Evolutionary conservation across 495 filamentous ascomycete species (phyloP).

Genomic region (Chaetomium cochliodes): DNA sequence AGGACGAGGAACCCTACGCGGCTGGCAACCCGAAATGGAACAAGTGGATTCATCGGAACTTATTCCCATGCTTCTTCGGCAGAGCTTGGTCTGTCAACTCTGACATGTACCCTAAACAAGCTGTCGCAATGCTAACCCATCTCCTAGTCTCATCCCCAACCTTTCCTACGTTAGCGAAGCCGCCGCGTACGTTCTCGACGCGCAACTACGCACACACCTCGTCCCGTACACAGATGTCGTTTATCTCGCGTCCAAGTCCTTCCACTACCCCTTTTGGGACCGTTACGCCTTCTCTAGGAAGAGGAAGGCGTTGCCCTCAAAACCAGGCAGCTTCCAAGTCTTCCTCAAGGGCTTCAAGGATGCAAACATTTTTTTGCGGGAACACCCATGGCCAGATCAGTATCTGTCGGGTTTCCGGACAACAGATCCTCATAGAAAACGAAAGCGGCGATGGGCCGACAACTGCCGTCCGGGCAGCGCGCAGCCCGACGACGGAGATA

Average conservation of each 20-base stretch:
- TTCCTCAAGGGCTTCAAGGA: conserved; percentile 97
- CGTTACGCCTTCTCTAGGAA: conserved; percentile 83
- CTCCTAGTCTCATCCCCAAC: conserved; percentile 80
- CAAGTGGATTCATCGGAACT: conserved; percentile 89
- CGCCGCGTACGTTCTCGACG: conserved; percentile 91
- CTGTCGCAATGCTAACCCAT: conserved; percentile 25
- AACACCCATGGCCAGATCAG: conserved; percentile 98
- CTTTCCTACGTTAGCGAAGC: conserved; percentile 99
- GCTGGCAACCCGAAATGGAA: conserved; percentile 93
- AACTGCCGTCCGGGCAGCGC: conserved; percentile 71
- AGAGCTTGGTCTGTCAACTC: conserved; percentile 66
- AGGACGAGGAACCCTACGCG: conserved; percentile 97
- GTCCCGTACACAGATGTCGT: conserved; percentile 97
- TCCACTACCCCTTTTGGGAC: conserved; percentile 98
- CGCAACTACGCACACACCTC: conserved; percentile 81
- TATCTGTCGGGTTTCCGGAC: conserved; percentile 71
- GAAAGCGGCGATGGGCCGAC: conserved; percentile 73
- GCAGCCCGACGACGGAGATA: conserved; percentile 68
- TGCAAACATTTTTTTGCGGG: conserved; percentile 89
- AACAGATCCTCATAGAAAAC: conserved; percentile 67
- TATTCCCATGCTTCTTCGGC: conserved; percentile 97
- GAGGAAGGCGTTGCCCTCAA: conserved; percentile 82
- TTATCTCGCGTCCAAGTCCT: conserved; percentile 90
- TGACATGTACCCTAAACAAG: not conserved
- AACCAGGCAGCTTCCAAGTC: conserved; percentile 94